Base-by-base conservation (phyloP, 495 filamentous ascomycete species). In the Xylaria venustula region DNA sequence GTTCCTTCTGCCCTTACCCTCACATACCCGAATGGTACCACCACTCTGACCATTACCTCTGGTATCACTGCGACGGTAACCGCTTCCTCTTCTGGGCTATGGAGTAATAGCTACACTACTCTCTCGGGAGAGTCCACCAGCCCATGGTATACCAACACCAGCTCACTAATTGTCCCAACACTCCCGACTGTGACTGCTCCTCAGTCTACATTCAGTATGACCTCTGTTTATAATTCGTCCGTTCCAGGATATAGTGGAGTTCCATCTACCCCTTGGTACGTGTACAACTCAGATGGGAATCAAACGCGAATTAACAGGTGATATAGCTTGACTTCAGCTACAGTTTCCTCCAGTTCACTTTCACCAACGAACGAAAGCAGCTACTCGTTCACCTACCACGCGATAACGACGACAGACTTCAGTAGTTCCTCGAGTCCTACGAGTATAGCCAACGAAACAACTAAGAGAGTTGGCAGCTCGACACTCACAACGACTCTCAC, bases 1-100 rank as follows among this genome's bases (percentile, higher is more conserved):
- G 20, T 54, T 14, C 61, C 63, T 3, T 63, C 57, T 7, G 63
- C 64, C 0, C 2, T 64, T 15, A 69, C 62, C 7, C 30, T 52
- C n/a, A 32, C 49, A 20, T 28, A 61, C 26, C 26, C 23, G 22
- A 36, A 61, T 32, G 42, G 42, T 22, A 61, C 58, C 15, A 40
- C 42, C 17, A 61, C 58, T 37, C 19, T 48, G 17, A 54, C 58
- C 19, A 46, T 65, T 15, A 50, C 62, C 28, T 60, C 50, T 11
- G 57, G 58, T 20, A 51, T 34, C 30, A 59, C 61, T 45, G 22
- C 53, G 20, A 48, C 58, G 9, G 47, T 48, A 14, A 58, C 52
- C 14, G 48, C 40, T 32, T 59, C 62, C 11, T 59, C 62, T 22
- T 56, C 54, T 12, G 58, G 47, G 9, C 36, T 46, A 0, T 25